Base-by-base conservation (phyloP, 768 basidiomycete species). In the Termitomyces sp. region DNA sequence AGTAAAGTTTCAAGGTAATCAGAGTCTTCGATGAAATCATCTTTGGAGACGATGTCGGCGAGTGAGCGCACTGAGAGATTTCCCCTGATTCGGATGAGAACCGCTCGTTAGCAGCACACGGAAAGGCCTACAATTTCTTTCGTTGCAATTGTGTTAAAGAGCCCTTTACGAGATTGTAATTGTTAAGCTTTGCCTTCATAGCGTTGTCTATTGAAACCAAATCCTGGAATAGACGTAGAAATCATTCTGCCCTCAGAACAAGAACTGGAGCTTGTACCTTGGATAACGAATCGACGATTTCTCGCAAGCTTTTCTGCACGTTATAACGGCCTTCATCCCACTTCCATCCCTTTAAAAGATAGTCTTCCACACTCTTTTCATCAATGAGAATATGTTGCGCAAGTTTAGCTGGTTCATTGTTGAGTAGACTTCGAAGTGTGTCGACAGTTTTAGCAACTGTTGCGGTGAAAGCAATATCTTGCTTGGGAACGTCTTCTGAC, bases 321-420 rank as follows among this genome's bases (percentile, higher is more conserved):
- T 90, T 88, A 73, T 95, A 99, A 61, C 96, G 84, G 22, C 92
- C 86, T 66, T 88, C 86, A 66, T 98, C 95, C 97, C 97, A 99
- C 64, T 79, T 83, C 95, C 95, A 99, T 5, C 79, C 80, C 3
- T 75, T 73, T n/a, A 95, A 69, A 14, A 95, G 72, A 68, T 94
- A 94, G 56, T 84, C 81, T 57, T 96, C 92, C 7, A 90, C 82
- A 32, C 77, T 80, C 58, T 81, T 77, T 67, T 96, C 94, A 63
- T 96, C 87, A 20, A 95, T 84, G 38, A 88, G 77, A 40, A 88
- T 75, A 67, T 94, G 90, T 67, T 90, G 89, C 14, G 78, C 72
- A 51, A 91, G 79, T 69, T 87, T 91, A 53, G 78, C 69, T 4
- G 88, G 82, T 65, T 97, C 92, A 64, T 96, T 95, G 68, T 93